Conservation (phyloP, 2,329 filamentous ascomycete genomes). For the Diaporthe australafricana region DNA sequence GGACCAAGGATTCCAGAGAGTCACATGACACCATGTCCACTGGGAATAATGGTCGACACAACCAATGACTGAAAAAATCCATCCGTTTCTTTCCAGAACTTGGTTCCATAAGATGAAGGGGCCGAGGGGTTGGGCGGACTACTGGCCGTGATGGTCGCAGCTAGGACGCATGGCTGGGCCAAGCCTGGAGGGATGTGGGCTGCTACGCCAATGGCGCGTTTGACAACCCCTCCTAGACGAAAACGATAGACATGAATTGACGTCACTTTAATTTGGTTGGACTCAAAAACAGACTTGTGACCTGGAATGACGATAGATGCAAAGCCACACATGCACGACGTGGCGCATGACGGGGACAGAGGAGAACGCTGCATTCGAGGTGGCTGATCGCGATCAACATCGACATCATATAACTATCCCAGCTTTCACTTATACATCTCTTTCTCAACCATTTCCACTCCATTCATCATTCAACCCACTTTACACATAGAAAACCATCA, state of each 20-base stretch:
- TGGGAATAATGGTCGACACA: too few relatives aligned
- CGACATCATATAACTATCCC: not conserved
- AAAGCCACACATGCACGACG: not conserved
- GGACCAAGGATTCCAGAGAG: too few relatives aligned
- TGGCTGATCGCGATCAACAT: not conserved
- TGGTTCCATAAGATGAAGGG: too few relatives aligned
- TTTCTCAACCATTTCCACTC: not conserved
- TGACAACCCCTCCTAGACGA: not conserved
- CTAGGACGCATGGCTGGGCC: not conserved
- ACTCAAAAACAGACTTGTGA: not conserved
- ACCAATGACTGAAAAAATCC: too few relatives aligned
- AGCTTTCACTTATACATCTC: not conserved
- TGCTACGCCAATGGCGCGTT: not conserved
- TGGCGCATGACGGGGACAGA: slow-evolving; percentile 11
- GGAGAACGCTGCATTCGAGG: not conserved
- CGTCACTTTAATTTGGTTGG: slow-evolving; percentile 2
- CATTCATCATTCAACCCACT: too few relatives aligned
- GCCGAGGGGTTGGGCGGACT: too few relatives aligned
- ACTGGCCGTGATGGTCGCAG: not conserved
- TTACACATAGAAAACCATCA: too few relatives aligned
- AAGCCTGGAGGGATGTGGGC: not conserved
- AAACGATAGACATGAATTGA: not conserved
- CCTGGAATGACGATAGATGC: not conserved
- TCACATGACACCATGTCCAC: too few relatives aligned
- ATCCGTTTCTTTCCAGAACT: too few relatives aligned